These are phyloP conservation scores for Adansonia grandidieri DNA, from an alignment of 441 rosid species.

Conservation along the genomic window DNA sequence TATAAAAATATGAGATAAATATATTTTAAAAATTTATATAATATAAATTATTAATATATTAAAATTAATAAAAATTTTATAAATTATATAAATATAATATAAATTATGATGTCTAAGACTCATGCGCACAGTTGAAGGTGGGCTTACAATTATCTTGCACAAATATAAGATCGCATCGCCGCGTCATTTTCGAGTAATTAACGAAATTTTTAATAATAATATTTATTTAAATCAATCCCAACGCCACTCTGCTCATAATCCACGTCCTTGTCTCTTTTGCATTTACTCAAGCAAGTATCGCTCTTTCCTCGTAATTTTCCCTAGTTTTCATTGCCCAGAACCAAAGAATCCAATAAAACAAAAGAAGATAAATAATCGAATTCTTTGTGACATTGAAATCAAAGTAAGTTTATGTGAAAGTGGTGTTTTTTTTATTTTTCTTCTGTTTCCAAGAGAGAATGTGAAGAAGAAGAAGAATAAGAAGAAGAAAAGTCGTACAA, in stretches of 20 bases:
- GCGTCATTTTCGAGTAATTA: slow-evolving; percentile 9
- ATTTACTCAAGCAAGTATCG: background rate
- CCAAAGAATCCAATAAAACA: background rate
- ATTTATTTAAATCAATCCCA: background rate
- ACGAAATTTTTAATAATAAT: background rate
- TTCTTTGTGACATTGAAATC: background rate
- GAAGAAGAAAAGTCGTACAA: background rate
- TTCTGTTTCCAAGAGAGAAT: background rate
- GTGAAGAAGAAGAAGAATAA: slow-evolving; percentile 10
- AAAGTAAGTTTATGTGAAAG: slow-evolving; percentile 26
- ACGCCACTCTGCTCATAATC: background rate
- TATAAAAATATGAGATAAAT: too few species aligned
- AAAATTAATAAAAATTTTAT: too few species aligned
- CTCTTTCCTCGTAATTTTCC: background rate
- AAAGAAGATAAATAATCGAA: background rate
- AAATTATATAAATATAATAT: too few species aligned
- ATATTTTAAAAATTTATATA: too few species aligned
- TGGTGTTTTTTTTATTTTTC: slow-evolving; percentile 16
- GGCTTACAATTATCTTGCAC: background rate
- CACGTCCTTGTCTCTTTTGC: background rate
- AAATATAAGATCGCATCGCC: background rate
- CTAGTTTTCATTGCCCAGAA: background rate
- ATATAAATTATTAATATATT: too few species aligned
- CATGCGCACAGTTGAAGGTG: slow-evolving; percentile 10
- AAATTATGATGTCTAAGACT: background rate